Evolutionary conservation across 345 rosid genomes (phyloP), one percentile per base, ranked within the genome.

Genomic region (Hypericum perforatum): DNA sequence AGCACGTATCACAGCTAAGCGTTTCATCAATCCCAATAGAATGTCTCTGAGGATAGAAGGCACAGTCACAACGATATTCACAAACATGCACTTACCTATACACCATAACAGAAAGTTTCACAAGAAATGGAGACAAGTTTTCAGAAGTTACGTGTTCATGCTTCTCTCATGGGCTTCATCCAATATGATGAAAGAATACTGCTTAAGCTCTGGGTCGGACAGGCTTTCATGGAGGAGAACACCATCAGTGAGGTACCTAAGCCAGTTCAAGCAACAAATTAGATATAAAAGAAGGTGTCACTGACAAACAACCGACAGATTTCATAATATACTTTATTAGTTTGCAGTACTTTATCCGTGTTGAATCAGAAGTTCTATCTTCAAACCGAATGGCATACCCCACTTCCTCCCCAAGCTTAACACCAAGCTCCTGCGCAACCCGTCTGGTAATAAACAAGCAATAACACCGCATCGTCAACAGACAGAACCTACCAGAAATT

Each of bases 91-190:
- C 14, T 16, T 4, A 8, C 2, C 8, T 36, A 41, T 9, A 49
- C n/a, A 0, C 45, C 12, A 10, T 29, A 41, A 47, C 11, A 16
- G 11, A 10, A 9, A 9, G 6, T 37, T 11, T 16, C 11, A 16
- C 36, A 37, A 16, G 5, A 43, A n/a, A 16, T 12, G 5, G 10
- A 16, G n/a, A 45, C 16, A 15, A 7, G 7, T 39, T 16, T n/a
- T 6, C 46, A 64, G 57, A 29, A 13, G 76, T 70, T 69, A 91
- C 96, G 95, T 92, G 74, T 92, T 92, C 57, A 92, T 64, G 76
- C 98, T 92, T 69, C 98, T 88, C 68, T 92, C 98, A 45, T 92
- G 98, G 68, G 98, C 98, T 75, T 92, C 98, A 64, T 92, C 96
- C 75, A 92, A 78, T 56, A 92, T 85, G 61, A 92, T 80, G 2